phyloP scores from a whole-genome alignment of 2,329 filamentous ascomycete species.

The Cercospora sp. region DNA sequence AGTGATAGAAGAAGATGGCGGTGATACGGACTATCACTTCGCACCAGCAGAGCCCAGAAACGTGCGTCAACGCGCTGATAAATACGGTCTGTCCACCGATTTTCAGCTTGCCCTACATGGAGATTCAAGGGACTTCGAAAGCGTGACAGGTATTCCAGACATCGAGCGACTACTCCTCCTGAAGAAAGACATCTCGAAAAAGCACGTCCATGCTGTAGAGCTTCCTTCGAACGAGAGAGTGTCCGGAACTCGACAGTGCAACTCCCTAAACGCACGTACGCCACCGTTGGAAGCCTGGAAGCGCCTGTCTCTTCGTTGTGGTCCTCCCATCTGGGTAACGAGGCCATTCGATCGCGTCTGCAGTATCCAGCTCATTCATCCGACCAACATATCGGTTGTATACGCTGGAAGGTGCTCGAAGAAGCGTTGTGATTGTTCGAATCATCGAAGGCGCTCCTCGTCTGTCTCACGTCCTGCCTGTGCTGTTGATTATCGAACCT shows the following conservation, averaged over 20 bases:
- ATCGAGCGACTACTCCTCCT: not conserved
- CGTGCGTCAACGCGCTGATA: not conserved
- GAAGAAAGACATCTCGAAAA: not conserved
- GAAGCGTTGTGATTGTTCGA: not conserved
- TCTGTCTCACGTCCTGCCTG: not conserved
- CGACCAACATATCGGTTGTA: not conserved
- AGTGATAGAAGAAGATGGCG: not conserved
- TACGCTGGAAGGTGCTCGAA: not conserved
- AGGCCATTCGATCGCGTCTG: not conserved
- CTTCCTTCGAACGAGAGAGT: not conserved
- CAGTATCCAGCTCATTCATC: not conserved
- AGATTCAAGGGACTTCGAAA: not conserved
- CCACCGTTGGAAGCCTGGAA: not conserved
- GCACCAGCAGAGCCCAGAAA: not conserved
- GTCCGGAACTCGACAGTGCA: not conserved
- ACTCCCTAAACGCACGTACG: not conserved
- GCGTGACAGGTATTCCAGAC: not conserved
- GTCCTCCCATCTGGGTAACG: not conserved
- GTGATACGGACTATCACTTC: not conserved
- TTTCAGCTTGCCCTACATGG: not conserved
- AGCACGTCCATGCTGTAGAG: not conserved
- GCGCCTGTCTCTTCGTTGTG: not conserved
- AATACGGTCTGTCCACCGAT: not conserved
- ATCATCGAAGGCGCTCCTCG: not conserved
- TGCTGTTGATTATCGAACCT: not conserved